Evolutionary conservation across 2,329 filamentous ascomycete genomes (phyloP), one percentile per base, ranked within the genome.

Genomic region (Stagonosporopsis chrysanthemi): DNA sequence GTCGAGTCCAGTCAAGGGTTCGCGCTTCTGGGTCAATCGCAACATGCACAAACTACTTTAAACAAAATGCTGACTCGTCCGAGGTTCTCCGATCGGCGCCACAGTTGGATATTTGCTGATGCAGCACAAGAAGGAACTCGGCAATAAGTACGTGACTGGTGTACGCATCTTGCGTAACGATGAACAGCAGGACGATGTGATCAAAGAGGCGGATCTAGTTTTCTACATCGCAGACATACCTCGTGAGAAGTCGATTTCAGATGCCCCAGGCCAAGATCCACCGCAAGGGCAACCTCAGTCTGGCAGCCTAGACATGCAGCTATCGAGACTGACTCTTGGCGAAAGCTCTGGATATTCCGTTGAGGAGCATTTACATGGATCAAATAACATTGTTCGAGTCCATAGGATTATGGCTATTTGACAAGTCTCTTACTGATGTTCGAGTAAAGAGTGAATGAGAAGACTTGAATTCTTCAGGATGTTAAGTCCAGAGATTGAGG

Each of bases 51-150:
- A 31, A 6, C 2, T 12, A 8, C 14, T 17, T 0, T 15, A 5
- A 19, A 11, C 2, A 15, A 6, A 12, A 11, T 26, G 9, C 42
- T 41, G 15, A 52, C 23, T 12, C 12, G 29, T 5, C 22, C n/a
- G 7, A 65, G 62, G 38, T 5, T 66, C 64, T 4, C 62, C 62
- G 1, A 65, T 68, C 17, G 62, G 62, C 7, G 60, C 60, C 2
- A 64, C 58, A 0, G 52, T 62, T 12, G 49, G 57, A 4, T 48
- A 59, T 22, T n/a, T 68, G 23, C 51, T 65, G 11, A 50, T 62
- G 12, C 44, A 41, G 6, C 64, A 63, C 48, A 67, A 68, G 19
- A 43, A 56, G 7, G 56, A 61, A 14, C 57, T 65, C 2, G 58
- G 62, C 4, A 47, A 64, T 2, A 68, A 64, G 35, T 56, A 56